Evolutionary conservation across 2,329 filamentous ascomycete species (phyloP).

Genomic region (Fusarium oligoseptatum): DNA sequence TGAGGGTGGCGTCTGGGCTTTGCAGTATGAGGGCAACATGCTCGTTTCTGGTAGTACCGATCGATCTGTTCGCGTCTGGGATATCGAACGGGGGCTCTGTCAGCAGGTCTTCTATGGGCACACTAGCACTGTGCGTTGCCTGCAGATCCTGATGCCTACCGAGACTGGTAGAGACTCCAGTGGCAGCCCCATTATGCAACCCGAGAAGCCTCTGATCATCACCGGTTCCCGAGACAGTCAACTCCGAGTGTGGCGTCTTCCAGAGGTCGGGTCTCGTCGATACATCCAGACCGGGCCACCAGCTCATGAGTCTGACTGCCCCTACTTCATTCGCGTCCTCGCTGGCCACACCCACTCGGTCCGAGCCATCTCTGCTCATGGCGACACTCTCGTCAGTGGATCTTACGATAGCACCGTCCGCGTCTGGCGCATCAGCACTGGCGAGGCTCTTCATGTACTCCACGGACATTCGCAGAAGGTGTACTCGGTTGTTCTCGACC

Average conservation of each 20-base stretch:
- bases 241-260: constrained; percentile 93
- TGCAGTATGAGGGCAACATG: constrained; percentile 96
- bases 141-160: constrained; percentile 92
- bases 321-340: constrained; percentile 92
- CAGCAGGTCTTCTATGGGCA: constrained; percentile 98
- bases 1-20: constrained; percentile 96
- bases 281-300: constrained; percentile 86
- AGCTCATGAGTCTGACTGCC: constrained; percentile 83
- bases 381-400: constrained; percentile 95
- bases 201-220: constrained; percentile 94
- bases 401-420: constrained; percentile 96
- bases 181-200: constrained; percentile 87
- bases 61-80: constrained; percentile 98
- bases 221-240: constrained; percentile 97
- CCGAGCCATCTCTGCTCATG: constrained; percentile 93
- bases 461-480: constrained; percentile 93
- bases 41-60: constrained; percentile 97
- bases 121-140: constrained; percentile 94
- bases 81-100: constrained; percentile 92
- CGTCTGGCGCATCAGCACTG: constrained; percentile 97
- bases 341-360: constrained; percentile 93
- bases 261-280: constrained; percentile 79
- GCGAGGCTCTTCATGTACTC: constrained; percentile 86
- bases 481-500: constrained; percentile 95
- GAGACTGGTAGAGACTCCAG: constrained; percentile 79